These are phyloP conservation scores for Lecanoromycetidae sp. DNA, from an alignment of 2,329 filamentous ascomycete genomes.

Conservation along the genomic window DNA sequence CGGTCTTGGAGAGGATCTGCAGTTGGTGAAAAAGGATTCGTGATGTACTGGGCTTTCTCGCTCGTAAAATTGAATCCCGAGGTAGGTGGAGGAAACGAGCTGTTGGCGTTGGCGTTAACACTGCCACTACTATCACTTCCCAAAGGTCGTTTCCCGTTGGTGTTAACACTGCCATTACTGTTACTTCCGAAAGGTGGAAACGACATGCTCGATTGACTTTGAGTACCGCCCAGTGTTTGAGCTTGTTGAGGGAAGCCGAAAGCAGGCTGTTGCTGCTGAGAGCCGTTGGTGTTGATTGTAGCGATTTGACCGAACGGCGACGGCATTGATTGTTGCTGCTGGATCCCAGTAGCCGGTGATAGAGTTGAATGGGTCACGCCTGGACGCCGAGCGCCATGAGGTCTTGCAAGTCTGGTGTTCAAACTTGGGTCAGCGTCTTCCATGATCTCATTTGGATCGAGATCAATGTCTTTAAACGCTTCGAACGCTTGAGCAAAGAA, in stretches of 20 bases:
- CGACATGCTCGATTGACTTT: slow-evolving; percentile 16
- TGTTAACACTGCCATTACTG: slow-evolving; percentile 11
- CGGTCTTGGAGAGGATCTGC: background rate
- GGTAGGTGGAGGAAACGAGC: slow-evolving; percentile 13
- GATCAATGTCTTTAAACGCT: background rate
- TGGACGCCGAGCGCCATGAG: slow-evolving; percentile 13
- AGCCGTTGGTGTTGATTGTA: slow-evolving; percentile 4
- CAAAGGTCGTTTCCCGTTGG: slow-evolving; percentile 22
- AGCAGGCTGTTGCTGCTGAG: slow-evolving; percentile 4
- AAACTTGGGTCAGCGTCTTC: background rate
- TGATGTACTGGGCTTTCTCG: background rate
- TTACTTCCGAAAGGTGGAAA: slow-evolving; percentile 25
- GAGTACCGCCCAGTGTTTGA: background rate
- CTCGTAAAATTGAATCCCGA: background rate
- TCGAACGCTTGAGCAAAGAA: too few relatives aligned
- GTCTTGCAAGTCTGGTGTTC: slow-evolving; percentile 10
- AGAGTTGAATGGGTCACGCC: slow-evolving; percentile 6
- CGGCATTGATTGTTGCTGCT: slow-evolving; percentile 6
- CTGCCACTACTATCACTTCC: slow-evolving; percentile 20
- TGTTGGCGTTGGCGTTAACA: slow-evolving; percentile 12
- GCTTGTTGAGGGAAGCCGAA: background rate
- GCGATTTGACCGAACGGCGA: slow-evolving; percentile 1
- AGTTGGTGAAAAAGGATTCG: background rate
- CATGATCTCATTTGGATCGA: background rate
- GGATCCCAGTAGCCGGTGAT: background rate